Evolutionary conservation across 257 asterid species (phyloP), one percentile per base, ranked within the genome.

Genomic region (Ajuga chamaepitys): DNA sequence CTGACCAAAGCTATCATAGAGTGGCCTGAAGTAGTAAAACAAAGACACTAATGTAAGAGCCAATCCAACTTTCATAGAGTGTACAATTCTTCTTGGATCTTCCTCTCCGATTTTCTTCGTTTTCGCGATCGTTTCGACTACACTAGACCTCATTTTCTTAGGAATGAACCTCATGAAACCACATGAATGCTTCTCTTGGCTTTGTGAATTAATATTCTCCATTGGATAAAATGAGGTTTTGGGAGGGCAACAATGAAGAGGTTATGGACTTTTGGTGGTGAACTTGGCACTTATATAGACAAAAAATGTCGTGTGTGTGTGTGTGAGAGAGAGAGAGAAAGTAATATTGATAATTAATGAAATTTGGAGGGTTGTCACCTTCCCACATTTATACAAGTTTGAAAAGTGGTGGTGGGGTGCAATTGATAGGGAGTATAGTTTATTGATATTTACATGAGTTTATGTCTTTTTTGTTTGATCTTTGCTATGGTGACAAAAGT

Each of bases 61-160:
- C 60, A 89, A 21, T 47, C 90, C 95, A 17, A 86, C 88, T 67
- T 84, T 86, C n/a, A 74, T 9, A 0, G 87, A 78, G 62, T 88
- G 96, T 13, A 71, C 20, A 0, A 84, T 45, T 64, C 82, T 81
- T 48, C 96, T 81, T 0, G 92, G 92, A 76, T 88, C 96, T 54
- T 88, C 95, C 60, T 80, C 58, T 20, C 81, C 95, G 9, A 81
- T 48, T 55, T 75, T 80, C 70, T 44, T 83, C 11, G 54, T 24
- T 9, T 75, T 71, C 18, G 56, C 30, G 5, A 67, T 51, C 8
- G 73, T 32, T 13, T 67, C 75, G 6, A 28, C 55, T 50, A 47
- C 32, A 1, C 45, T 67, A 9, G 65, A 50, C 22, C 35, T 63
- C 6, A 79, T 0, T 37, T 35, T 79, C 38, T 48, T 26, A 16